These are phyloP conservation scores for Mucor lusitanicus DNA, from an alignment of 371 early-diverging fungal genomes.

Conservation along the genomic window DNA sequence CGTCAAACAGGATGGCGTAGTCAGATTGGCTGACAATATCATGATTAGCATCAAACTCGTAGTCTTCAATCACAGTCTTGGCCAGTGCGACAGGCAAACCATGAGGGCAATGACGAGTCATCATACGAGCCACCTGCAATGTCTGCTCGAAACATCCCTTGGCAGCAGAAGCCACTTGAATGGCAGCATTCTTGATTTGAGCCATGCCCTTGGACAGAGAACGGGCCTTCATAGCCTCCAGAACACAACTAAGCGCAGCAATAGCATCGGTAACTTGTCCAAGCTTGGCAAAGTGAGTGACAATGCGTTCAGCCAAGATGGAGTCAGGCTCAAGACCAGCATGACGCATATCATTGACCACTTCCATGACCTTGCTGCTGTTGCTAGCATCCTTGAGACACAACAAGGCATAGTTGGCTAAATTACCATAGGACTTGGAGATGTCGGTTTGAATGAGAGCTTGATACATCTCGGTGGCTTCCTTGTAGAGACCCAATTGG, in stretches of 20 bases:
- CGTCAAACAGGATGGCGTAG: conserved; percentile 23
- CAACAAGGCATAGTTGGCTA: conserved; percentile 47
- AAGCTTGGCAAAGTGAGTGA: conserved; percentile 18
- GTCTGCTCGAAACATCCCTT: conserved; percentile 14
- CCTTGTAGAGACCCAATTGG: conserved; percentile 19
- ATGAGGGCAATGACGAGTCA: conserved; percentile 18
- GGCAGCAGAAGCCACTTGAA: conserved; percentile 7
- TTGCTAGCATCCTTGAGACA: conserved; percentile 27
- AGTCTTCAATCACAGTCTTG: conserved; percentile 20
- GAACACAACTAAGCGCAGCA: conserved; percentile 22
- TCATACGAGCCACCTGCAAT: conserved; percentile 18
- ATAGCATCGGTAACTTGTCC: conserved; percentile 22
- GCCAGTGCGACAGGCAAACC: conserved; percentile 18
- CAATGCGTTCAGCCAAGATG: conserved; percentile 34
- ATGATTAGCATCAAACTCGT: conserved; percentile 26
- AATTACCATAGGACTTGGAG: conserved; percentile 47
- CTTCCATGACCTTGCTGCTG: conserved; percentile 9
- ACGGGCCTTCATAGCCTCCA: conserved; percentile 34
- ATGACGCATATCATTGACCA: conserved; percentile 39
- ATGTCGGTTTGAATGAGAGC: conserved; percentile 42
- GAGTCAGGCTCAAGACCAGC: conserved; percentile 48
- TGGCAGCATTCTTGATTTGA: conserved; percentile 24
- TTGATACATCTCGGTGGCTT: conserved; percentile 35
- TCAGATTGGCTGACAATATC: conserved; percentile 11
- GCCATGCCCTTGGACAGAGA: conserved; percentile 24